Base-by-base conservation (phyloP, 176 grass and related monocot genomes). In the Aegilops bicornis region DNA sequence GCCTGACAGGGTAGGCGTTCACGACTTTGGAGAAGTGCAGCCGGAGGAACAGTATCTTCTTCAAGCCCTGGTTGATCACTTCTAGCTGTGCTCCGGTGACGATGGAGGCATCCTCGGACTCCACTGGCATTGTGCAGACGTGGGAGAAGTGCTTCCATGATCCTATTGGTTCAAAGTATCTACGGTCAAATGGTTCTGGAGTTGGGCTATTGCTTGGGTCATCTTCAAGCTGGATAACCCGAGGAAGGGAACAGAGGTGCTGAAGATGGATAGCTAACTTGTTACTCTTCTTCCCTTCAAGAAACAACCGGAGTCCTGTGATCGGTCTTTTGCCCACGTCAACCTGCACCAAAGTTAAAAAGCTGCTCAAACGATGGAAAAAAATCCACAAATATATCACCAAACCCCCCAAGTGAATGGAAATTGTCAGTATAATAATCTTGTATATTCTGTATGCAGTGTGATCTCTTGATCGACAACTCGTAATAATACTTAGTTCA, bases 211-310 rank as follows among this genome's bases (percentile, higher is more conserved):
- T 95, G 69, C 85, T 86, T 47, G 93, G 90, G 25, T 89, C 88
- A 0, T 98, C 91, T 77, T 86, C 70, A 25, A 95, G 91, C 70
- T 95, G 88, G 69, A 98, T 78, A 35, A 94, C 94, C 72, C 89
- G 93, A 25, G 91, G 96, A 83, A 95, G 89, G 65, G 96, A 95
- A 71, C 89, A 98, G 8, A 98, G 90, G 83, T 98, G 92, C 67
- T 98, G 93, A 30, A 98, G 82, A 84, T 98, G 96, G 79, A 98
- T 91, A 48, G 96, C 96, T 83, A 98, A 83, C 84, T 88, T 89
- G 86, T 96, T 98, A 85, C 93, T 96, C 74, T 93, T 92, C 73
- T 92, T 95, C 58, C 96, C 96, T 94, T 98, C 96, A 33, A 98
- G 79, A 78, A 94, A 98, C 76, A 98, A 40, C 64, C 93, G 73